phyloP scores from a whole-genome alignment of 2,329 filamentous ascomycete species.

The Neofusicoccum laricinum region DNA sequence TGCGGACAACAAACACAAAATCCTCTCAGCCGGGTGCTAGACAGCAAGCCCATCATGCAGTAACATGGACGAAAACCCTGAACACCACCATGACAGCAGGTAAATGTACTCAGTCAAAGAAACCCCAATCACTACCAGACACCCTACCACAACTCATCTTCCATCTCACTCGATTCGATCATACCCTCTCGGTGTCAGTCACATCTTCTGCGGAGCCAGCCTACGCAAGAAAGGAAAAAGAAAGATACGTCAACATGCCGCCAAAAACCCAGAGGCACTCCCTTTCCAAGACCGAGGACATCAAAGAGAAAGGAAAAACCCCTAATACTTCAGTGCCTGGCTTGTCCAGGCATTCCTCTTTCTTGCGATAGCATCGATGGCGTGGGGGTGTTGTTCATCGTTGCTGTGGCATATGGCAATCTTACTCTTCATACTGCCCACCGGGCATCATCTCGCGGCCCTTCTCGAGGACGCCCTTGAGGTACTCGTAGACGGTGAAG shows the following conservation, averaged over 20 bases:
- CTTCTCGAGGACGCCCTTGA: conserved; percentile 50
- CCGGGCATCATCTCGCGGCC: conserved; percentile 45
- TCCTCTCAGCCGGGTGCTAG: not conserved
- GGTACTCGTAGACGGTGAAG: conserved; percentile 57
- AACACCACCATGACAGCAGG: not conserved
- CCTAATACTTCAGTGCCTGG: too few species aligned
- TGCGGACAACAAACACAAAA: not conserved
- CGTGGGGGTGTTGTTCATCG: too few species aligned
- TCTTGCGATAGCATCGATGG: too few species aligned
- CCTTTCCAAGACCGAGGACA: too few species aligned
- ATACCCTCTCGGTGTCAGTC: not conserved
- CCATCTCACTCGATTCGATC: not conserved
- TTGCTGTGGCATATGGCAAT: not conserved
- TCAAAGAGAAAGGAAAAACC: not conserved
- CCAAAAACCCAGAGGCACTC: not conserved
- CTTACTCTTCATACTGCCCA: conserved; percentile 50
- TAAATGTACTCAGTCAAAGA: not conserved
- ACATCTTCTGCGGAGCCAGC: not conserved
- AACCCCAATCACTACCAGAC: not conserved
- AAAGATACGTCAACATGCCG: conserved; percentile 3
- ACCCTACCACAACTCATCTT: not conserved
- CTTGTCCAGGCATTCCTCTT: not conserved
- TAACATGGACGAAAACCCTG: not conserved
- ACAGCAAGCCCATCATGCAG: not conserved
- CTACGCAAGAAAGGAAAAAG: not conserved